A percentile compares a stretch with the other conserved stretches of the same genome.
phyloP scores from a whole-genome alignment of 768 basidiomycete genomes.

The Candolleomyces eurysporus region DNA sequence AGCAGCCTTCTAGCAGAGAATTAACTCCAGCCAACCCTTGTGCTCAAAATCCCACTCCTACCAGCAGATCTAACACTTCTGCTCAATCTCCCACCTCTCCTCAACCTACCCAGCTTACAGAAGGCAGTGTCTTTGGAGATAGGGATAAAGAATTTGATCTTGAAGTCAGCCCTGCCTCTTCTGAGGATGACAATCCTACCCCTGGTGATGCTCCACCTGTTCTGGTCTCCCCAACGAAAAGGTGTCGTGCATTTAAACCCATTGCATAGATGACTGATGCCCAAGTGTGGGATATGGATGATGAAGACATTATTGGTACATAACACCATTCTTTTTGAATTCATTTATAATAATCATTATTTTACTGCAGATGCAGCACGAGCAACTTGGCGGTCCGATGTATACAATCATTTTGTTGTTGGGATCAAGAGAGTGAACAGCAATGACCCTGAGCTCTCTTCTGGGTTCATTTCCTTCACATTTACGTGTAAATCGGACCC shows the following conservation, averaged over 20 bases:
- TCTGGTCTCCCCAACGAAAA: not conserved
- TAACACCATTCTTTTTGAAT: not conserved
- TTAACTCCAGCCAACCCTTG: not conserved
- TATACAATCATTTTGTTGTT: constrained; percentile 17
- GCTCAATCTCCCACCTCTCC: not conserved
- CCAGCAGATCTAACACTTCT: not conserved
- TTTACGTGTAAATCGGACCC: constrained; percentile 12
- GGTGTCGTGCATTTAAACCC: not conserved
- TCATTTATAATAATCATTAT: not conserved
- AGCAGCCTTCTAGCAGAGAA: not conserved
- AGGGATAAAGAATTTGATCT: not conserved
- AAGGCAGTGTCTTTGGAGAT: not conserved
- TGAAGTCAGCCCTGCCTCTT: not conserved
- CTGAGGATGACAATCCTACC: not conserved
- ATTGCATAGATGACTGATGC: not conserved
- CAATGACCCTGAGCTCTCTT: not conserved
- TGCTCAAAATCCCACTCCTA: not conserved
- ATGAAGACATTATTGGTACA: not conserved
- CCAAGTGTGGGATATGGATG: not conserved
- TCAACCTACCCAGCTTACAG: not conserved
- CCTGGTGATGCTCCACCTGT: not conserved
- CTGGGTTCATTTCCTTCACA: not conserved
- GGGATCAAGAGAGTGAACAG: constrained; percentile 4
- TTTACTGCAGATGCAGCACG: not conserved
- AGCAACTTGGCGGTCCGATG: constrained; percentile 9